Percentiles rank a stretch among this genome's conserved stretches.
These are phyloP conservation scores for Lactarius indigo DNA, from an alignment of 768 basidiomycete genomes.

Conservation along the genomic window DNA sequence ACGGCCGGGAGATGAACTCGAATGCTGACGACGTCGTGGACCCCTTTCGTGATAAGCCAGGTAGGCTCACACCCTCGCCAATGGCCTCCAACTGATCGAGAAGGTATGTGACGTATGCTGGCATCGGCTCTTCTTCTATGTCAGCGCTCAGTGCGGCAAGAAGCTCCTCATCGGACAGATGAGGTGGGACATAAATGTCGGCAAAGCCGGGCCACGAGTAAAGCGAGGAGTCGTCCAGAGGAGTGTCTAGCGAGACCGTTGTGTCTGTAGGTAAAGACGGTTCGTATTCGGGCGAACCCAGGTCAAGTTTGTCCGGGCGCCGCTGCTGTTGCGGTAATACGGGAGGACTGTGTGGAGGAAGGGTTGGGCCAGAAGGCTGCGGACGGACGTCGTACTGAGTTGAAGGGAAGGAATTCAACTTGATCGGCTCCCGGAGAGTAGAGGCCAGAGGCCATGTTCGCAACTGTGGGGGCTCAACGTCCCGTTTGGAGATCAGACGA, in stretches of 20 bases:
- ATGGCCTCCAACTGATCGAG: conserved; percentile 18
- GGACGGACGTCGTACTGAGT: neutral
- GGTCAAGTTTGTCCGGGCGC: neutral
- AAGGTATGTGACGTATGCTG: conserved; percentile 18
- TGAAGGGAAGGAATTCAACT: conserved; percentile 3
- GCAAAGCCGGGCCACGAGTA: conserved; percentile 14
- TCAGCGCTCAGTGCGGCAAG: conserved; percentile 11
- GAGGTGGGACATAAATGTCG: conserved; percentile 11
- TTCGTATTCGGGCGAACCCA: neutral
- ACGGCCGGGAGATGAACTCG: conserved; percentile 20
- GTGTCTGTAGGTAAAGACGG: neutral
- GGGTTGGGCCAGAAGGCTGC: neutral
- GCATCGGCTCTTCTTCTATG: conserved; percentile 12
- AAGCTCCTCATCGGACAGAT: conserved; percentile 21
- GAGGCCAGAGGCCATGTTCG: conserved; percentile 16
- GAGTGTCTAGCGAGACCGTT: neutral
- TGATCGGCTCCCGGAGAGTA: conserved; percentile 12
- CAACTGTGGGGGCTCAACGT: conserved; percentile 13
- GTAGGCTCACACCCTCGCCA: conserved; percentile 9
- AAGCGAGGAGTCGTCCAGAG: conserved; percentile 2
- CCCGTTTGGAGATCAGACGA: conserved; percentile 15
- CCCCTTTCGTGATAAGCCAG: conserved; percentile 11
- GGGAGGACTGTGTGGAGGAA: neutral
- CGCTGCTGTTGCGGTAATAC: neutral
- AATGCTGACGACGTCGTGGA: conserved; percentile 11